Base-by-base conservation (phyloP, 345 rosid species). In the Ricinus communis region DNA sequence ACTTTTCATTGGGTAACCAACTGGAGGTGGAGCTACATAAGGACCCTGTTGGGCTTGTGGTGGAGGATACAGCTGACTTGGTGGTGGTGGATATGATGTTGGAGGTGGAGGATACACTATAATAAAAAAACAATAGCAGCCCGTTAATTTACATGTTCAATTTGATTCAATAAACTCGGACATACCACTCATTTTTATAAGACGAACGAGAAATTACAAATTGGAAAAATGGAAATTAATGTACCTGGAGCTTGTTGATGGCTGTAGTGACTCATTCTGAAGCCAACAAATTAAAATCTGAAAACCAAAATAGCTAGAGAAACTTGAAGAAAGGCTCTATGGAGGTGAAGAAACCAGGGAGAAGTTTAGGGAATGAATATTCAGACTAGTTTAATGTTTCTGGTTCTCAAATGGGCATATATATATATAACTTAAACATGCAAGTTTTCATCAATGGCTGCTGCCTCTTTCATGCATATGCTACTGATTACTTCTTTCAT, bases 21-120 rank as follows among this genome's bases (percentile, higher is more conserved):
- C 38, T 2, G 69, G 77, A 12, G 77, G 77, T 33, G 77, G 77
- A 30, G 72, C 73, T 43, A 74, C 77, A 54, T 15, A 74, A 36
- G 66, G 77, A 60, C 68, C 77, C n/a, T 60, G 67, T 50, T 14
- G 55, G 31, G 45, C 54, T 38, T n/a, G 14, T 0, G 54, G 68
- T 27, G 52, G 67, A 14, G 51, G 53, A 63, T 25, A 43, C 16
- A 25, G 25, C 25, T 47, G 36, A 30, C 19, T 28, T 11, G 21
- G 22, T 55, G 62, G 52, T 14, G 49, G 49, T 4, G 31, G 16
- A 53, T 67, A 67, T 28, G 69, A 12, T 30, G 30, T 11, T 6
- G 70, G 70, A 0, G 70, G 71, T 25, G 71, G 71, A 16, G 71
- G 62, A 55, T 54, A 41, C 9, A 27, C 62, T 1, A 10, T 61